These are phyloP conservation scores for Aspergillus leporis DNA, from an alignment of 495 filamentous ascomycete species.

Conservation along the genomic window DNA sequence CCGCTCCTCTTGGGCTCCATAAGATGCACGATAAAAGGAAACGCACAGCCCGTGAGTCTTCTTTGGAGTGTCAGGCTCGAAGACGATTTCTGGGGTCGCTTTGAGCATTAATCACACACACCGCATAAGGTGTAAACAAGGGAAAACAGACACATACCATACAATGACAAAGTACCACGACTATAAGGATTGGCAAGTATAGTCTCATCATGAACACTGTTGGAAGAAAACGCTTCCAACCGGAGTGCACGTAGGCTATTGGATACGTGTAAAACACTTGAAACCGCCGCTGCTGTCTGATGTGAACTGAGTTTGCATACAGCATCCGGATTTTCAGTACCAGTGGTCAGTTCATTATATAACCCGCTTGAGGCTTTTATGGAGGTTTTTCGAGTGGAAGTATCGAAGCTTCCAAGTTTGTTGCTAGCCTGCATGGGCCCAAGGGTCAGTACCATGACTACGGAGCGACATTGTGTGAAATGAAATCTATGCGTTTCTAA, in stretches of 20 bases:
- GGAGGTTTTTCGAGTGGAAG: not conserved
- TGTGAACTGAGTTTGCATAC: not conserved
- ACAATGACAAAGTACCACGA: not conserved
- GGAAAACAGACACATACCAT: not conserved
- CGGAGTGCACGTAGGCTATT: not conserved
- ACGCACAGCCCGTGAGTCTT: not conserved
- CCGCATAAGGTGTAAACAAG: not conserved
- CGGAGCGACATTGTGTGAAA: too few relatives aligned
- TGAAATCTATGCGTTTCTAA: too few relatives aligned
- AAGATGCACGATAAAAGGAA: not conserved
- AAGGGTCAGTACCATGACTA: not conserved
- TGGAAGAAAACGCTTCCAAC: not conserved
- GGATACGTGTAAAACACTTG: not conserved
- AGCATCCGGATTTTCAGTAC: not conserved
- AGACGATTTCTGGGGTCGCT: not conserved
- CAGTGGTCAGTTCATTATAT: not conserved
- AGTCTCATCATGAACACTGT: not conserved
- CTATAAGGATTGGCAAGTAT: not conserved
- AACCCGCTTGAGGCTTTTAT: not conserved
- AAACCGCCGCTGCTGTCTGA: not conserved
- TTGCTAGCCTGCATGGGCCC: not conserved
- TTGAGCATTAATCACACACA: not conserved
- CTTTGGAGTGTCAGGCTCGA: not conserved
- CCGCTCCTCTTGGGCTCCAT: not conserved
- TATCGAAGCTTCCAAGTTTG: not conserved